Percentiles rank a stretch among this genome's conserved stretches.
Conservation (phyloP, 805 yeast species). For the Wickerhamiella hasegawae region DNA sequence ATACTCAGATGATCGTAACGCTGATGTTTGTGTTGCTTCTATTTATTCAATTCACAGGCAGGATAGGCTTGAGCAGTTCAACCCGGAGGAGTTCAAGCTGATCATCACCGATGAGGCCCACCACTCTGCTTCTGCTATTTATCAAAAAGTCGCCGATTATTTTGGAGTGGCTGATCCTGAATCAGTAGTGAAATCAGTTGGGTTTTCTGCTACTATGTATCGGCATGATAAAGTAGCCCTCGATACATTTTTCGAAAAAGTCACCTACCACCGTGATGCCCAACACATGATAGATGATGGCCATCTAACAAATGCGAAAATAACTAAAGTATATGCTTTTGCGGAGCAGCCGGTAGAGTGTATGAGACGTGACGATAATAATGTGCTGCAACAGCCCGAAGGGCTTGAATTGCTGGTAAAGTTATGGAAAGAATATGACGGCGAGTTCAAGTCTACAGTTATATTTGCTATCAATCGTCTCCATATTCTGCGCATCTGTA, state of each 20-base stretch:
- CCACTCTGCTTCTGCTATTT: conserved; percentile 66
- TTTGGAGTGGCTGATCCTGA: conserved; percentile 28
- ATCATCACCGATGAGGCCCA: conserved; percentile 86
- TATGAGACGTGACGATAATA: conserved; percentile 36
- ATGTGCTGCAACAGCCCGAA: conserved; percentile 2
- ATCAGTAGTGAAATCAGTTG: conserved; percentile 43
- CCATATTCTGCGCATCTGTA: conserved; percentile 43
- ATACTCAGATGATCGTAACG: conserved; percentile 23
- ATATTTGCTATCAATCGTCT: conserved; percentile 62
- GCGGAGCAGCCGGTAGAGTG: conserved; percentile 23
- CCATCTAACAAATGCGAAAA: conserved; percentile 53
- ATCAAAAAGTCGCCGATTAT: conserved; percentile 38
- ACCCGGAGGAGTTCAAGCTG: conserved; percentile 47
- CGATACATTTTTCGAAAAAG: conserved; percentile 46
- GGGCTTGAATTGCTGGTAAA: conserved; percentile 32
- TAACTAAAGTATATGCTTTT: conserved; percentile 53
- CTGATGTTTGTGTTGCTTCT: conserved; percentile 63
- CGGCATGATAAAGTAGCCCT: conserved; percentile 56
- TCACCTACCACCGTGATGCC: conserved; percentile 54
- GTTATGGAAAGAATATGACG: conserved; percentile 32
- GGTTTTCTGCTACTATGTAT: conserved; percentile 79
- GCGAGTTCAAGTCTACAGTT: conserved; percentile 41
- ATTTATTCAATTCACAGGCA: conserved; percentile 45
- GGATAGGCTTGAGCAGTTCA: conserved; percentile 34
- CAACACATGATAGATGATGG: conserved; percentile 49